A percentile compares a stretch with the other conserved stretches of the same genome.
phyloP scores from a whole-genome alignment of 1,284 basidiomycete genomes.

The Lentinus polychrous region DNA sequence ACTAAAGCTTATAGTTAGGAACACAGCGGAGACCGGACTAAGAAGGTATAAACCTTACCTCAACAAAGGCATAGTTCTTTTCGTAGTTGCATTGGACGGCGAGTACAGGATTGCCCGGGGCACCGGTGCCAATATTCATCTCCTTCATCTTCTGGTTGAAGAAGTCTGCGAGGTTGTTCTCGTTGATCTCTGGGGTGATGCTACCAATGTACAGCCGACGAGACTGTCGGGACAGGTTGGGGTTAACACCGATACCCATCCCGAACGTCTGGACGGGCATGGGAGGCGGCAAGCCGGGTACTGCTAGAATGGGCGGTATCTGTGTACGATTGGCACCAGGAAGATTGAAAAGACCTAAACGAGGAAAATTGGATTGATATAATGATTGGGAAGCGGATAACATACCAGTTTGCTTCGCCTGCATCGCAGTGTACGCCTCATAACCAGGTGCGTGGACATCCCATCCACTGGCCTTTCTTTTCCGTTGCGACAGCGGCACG shows the following conservation, averaged over 20 bases:
- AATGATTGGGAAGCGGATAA: neutral
- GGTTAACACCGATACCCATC: constrained; percentile 78
- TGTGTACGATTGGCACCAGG: constrained; percentile 88
- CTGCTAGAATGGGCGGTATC: constrained; percentile 73
- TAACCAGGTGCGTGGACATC: constrained; percentile 94
- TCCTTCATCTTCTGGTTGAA: constrained; percentile 96
- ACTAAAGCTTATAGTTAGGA: constrained; percentile 41
- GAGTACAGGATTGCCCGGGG: constrained; percentile 85
- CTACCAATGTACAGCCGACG: constrained; percentile 94
- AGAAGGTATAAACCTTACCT: constrained; percentile 46
- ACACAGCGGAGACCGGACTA: constrained; percentile 5
- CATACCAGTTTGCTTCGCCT: constrained; percentile 94
- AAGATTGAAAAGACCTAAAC: constrained; percentile 80
- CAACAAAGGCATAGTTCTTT: constrained; percentile 96
- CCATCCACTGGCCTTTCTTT: constrained; percentile 88
- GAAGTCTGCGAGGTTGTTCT: constrained; percentile 84
- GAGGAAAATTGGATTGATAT: constrained; percentile 5
- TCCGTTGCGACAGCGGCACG: constrained; percentile 78
- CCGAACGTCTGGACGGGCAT: constrained; percentile 78
- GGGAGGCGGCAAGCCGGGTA: constrained; percentile 73
- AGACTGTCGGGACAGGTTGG: constrained; percentile 85
- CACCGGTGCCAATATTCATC: constrained; percentile 77
- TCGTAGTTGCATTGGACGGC: constrained; percentile 95
- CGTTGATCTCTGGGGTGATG: constrained; percentile 88
- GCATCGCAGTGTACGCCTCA: constrained; percentile 89